A percentile compares a stretch with the other conserved stretches of the same genome.
Evolutionary conservation across 2,329 filamentous ascomycete genomes (phyloP).

Genomic region (Paramyrothecium roridum): DNA sequence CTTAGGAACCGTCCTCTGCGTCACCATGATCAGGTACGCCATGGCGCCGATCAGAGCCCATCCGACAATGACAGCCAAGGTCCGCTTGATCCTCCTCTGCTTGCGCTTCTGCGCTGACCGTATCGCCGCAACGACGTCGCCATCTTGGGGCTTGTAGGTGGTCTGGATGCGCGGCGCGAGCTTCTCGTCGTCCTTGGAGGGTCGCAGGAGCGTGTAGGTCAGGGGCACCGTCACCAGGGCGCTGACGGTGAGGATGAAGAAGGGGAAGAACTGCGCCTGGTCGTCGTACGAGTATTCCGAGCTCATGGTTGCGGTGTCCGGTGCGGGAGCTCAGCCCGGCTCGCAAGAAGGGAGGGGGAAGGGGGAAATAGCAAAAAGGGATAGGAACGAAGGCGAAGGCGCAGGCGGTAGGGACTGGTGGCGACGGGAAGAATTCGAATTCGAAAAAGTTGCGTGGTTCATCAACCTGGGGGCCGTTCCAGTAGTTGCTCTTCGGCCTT

Average conservation of each 20-base stretch:
- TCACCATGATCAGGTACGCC: slow-evolving; percentile 84
- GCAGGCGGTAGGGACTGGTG: no score
- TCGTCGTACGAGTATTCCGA: slow-evolving; percentile 99
- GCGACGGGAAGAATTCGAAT: slow-evolving; percentile 11
- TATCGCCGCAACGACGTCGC: slow-evolving; percentile 76
- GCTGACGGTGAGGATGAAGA: slow-evolving; percentile 92
- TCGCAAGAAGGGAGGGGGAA: slow-evolving; percentile 7
- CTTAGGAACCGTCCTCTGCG: slow-evolving; percentile 67
- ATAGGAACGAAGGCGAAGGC: slow-evolving; percentile 3
- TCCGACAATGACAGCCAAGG: slow-evolving; percentile 69
- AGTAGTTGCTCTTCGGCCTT: slow-evolving; percentile 10
- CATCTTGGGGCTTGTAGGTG: slow-evolving; percentile 78
- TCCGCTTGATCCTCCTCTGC: slow-evolving; percentile 84
- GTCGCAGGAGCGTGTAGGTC: slow-evolving; percentile 82
- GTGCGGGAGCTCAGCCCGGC: slow-evolving; percentile 31
- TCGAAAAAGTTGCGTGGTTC: not conserved
- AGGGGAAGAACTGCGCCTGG: slow-evolving; percentile 97
- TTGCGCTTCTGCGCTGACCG: slow-evolving; percentile 85
- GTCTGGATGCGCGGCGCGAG: slow-evolving; percentile 80
- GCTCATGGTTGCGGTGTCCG: slow-evolving; percentile 62
- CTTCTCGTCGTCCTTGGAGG: slow-evolving; percentile 72
- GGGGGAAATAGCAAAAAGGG: not conserved
- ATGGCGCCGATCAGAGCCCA: slow-evolving; percentile 86
- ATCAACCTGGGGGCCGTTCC: not conserved
- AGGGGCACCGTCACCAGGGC: slow-evolving; percentile 85